Conservation (phyloP, 345 rosid genomes). For the Citrus inodora region DNA sequence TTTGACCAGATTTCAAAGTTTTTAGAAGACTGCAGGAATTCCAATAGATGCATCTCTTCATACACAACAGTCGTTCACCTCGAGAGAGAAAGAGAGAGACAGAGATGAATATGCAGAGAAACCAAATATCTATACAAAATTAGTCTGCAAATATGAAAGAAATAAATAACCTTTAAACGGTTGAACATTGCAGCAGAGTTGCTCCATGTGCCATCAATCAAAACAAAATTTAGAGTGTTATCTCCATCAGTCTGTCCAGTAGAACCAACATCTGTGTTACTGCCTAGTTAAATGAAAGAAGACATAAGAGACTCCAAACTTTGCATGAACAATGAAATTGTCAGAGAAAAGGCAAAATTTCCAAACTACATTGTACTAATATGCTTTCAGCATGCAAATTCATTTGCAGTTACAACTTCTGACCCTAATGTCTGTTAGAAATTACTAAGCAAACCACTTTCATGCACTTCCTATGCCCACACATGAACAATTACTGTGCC, state of each 20-base stretch:
- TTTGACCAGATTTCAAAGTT: not conserved
- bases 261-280: constrained; percentile 23
- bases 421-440: not conserved
- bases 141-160: not conserved
- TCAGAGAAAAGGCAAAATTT: not conserved
- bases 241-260: constrained; percentile 43
- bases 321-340: not conserved
- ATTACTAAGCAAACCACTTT: not conserved
- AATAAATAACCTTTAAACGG: constrained; percentile 67
- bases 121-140: not conserved
- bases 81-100: not conserved
- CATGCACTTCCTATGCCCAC: not conserved
- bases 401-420: not conserved
- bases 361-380: not conserved
- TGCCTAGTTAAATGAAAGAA: constrained; percentile 16
- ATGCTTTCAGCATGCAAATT: not conserved
- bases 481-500: not conserved
- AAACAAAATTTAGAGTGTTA: constrained; percentile 55
- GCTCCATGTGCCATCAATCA: constrained; percentile 98
- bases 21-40: not conserved
- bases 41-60: not conserved
- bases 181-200: constrained; percentile 94
- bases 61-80: not conserved
- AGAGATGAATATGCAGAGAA: not conserved
- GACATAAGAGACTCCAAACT: constrained; percentile 5